Percentiles rank a stretch among this genome's conserved stretches.
Evolutionary conservation across 306 rosid species (phyloP).

Genomic region (Cucurbita maxima): DNA sequence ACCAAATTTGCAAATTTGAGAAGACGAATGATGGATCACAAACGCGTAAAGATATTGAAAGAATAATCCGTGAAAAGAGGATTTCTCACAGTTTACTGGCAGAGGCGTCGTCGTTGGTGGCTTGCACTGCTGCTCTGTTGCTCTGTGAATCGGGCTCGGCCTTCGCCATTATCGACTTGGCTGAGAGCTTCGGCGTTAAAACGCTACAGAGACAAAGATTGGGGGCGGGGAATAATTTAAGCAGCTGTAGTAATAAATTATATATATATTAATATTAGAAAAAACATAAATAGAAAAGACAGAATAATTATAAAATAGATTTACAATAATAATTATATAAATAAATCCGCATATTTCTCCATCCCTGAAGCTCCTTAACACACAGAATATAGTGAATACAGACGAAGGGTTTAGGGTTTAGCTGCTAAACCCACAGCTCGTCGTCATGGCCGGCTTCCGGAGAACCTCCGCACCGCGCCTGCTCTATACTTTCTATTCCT

Average conservation of each 20-base stretch:
- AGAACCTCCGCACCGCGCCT: slow-evolving; percentile 31
- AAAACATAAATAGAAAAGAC: too few relatives aligned
- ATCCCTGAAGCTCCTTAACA: neutral
- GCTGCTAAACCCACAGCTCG: slow-evolving; percentile 3
- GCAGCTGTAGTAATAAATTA: too few relatives aligned
- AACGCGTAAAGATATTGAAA: neutral
- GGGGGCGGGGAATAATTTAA: too few relatives aligned
- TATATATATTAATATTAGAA: too few relatives aligned
- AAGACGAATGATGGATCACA: neutral
- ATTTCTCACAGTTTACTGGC: slow-evolving; percentile 52
- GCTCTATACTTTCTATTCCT: slow-evolving; percentile 21
- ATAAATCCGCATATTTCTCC: too few relatives aligned
- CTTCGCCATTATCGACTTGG: slow-evolving; percentile 17
- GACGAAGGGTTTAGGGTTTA: slow-evolving; percentile 2
- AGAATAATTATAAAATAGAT: too few relatives aligned
- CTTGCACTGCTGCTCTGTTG: slow-evolving; percentile 50
- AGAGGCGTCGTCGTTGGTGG: slow-evolving; percentile 68
- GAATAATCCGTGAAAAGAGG: neutral
- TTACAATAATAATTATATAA: too few relatives aligned
- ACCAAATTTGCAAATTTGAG: neutral
- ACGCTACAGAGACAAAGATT: neutral
- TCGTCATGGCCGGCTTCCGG: slow-evolving; percentile 32
- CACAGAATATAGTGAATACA: neutral
- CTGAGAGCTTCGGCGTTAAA: neutral
- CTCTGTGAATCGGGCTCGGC: slow-evolving; percentile 30